Percentiles rank a stretch among this genome's conserved stretches.
Evolutionary conservation across 2,329 filamentous ascomycete species (phyloP).

Genomic region (Ceratocystis smalleyi): DNA sequence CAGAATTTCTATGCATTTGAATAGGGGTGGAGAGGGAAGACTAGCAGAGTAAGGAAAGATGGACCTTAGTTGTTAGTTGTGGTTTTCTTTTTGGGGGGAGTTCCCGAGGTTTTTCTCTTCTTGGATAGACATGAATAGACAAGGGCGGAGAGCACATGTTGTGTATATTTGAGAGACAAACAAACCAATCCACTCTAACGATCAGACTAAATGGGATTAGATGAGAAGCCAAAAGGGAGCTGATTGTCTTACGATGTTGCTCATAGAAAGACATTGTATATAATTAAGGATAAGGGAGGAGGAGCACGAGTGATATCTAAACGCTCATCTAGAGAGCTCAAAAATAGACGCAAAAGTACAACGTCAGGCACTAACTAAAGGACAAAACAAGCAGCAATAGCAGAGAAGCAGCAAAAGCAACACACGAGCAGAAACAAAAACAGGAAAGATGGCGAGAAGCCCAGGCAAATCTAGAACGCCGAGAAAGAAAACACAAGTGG

Average conservation of each 20-base stretch:
- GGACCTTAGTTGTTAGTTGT: neutral
- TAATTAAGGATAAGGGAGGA: neutral
- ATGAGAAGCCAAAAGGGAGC: neutral
- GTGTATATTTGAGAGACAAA: neutral
- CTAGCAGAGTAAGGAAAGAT: neutral
- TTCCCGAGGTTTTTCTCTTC: neutral
- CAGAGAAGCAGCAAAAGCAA: neutral
- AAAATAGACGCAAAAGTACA: neutral
- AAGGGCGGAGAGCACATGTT: neutral
- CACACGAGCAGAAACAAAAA: neutral
- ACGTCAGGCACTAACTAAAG: neutral
- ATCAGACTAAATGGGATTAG: neutral
- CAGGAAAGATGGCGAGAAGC: neutral
- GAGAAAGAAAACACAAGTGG: neutral
- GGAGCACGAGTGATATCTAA: neutral
- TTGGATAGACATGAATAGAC: neutral
- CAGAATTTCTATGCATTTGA: constrained; percentile 7
- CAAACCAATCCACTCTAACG: neutral
- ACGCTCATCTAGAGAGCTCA: neutral
- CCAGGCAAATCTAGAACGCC: neutral
- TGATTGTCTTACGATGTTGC: neutral
- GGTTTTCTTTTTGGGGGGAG: neutral
- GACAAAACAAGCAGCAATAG: neutral
- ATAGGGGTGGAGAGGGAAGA: neutral
- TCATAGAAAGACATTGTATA: neutral